phyloP scores from a whole-genome alignment of 2,329 filamentous ascomycete genomes.

The Epichloe bromicola region DNA sequence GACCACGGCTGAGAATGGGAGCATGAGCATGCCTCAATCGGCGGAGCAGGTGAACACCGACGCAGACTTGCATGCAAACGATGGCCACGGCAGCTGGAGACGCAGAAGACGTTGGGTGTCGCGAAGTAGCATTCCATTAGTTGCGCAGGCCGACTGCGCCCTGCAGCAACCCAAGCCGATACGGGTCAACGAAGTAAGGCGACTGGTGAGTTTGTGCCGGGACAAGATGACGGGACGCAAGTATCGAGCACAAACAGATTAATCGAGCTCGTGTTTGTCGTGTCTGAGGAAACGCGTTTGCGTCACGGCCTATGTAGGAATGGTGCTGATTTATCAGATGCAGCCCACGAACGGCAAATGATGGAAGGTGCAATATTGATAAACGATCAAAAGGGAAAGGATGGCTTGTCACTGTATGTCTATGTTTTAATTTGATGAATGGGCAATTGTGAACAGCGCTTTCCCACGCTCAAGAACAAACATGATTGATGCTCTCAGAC shows the following conservation, averaged over 20 bases:
- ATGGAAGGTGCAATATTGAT: not conserved
- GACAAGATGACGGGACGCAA: slow-evolving; percentile 12
- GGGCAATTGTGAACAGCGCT: not conserved
- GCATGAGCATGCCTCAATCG: not conserved
- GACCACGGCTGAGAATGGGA: not conserved
- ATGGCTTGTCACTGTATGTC: not conserved
- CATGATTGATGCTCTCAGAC: not conserved
- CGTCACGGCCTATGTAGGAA: not conserved
- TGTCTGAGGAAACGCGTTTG: not conserved
- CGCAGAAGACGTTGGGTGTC: slow-evolving; percentile 10
- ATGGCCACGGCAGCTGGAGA: slow-evolving; percentile 4
- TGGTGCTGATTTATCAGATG: not conserved
- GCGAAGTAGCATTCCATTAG: slow-evolving; percentile 10
- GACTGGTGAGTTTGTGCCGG: slow-evolving; percentile 18
- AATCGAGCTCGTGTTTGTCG: not conserved
- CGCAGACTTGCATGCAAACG: not conserved
- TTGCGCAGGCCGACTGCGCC: slow-evolving; percentile 16
- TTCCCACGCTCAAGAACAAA: not conserved
- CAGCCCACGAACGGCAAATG: not conserved
- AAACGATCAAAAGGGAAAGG: not conserved
- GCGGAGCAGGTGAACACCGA: not conserved
- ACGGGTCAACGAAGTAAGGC: slow-evolving; percentile 16
- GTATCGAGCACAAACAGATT: slow-evolving; percentile 11
- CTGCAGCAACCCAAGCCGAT: slow-evolving; percentile 20
- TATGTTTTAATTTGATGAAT: not conserved